Evolutionary conservation across 257 asterid species (phyloP), one percentile per base, ranked within the genome.

Genomic region (Leptodermis oblonga): DNA sequence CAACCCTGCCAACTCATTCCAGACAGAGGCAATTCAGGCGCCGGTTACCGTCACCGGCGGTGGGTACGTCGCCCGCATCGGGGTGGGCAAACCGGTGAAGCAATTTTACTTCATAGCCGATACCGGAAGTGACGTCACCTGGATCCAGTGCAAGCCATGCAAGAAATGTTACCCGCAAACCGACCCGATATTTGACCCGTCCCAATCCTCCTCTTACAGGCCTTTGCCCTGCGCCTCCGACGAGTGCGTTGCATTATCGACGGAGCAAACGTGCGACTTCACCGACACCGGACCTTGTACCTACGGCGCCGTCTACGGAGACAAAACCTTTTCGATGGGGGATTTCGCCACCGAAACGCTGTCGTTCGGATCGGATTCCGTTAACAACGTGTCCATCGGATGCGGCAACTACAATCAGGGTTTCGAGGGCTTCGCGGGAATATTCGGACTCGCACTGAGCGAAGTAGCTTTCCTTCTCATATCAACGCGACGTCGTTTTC

Each of bases 141-240:
- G 92, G 96, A 78, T 90, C 30, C 96, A 90, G 37, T 87, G 95
- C 73, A 53, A 74, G 22, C 96, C 96, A 1, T 90, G 96, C 73
- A 3, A 53, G 36, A 69, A 67, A 18, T 90, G 95, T 70, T 85
- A 85, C 83, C 37, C 37, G 5, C 92, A 89, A 17, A 5, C 82
- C 37, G 88, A 83, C 70, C 89, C 96, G 3, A 42, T 87, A 23
- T 90, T 59, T 75, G 69, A 82, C 25, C 89, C 96, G 7, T 36
- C 78, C 7, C n/a, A n/a, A n/a, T n/a, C n/a, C n/a, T n/a, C n/a
- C n/a, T n/a, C n/a, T n/a, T n/a, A n/a, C n/a, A n/a, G 30, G n/a
- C 42, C 41, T 15, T 5, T 58, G 4, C 4, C 64, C 25, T 58
- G 64, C 7, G 13, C 37, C 2, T 58, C 64, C 23, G 41, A 58